Conservation (phyloP, 2,329 filamentous ascomycete genomes). For the Tolypocladium capitatum region DNA sequence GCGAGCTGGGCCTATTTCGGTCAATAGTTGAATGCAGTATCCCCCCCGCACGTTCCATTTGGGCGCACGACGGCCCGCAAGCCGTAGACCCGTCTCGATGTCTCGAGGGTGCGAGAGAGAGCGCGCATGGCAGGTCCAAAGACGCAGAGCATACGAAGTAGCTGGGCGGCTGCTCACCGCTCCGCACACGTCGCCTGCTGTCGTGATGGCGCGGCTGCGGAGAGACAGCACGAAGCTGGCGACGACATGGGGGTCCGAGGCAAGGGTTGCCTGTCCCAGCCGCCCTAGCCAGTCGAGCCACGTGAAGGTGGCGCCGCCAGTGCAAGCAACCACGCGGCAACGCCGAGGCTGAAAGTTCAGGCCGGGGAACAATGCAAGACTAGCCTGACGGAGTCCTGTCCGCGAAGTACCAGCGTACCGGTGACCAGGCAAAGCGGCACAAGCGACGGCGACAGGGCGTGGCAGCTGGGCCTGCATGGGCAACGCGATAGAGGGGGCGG, state of each 20-base stretch:
- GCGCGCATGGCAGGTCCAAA: neutral
- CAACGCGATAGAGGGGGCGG: too few relatives aligned
- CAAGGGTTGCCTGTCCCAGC: too few relatives aligned
- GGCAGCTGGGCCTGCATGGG: too few relatives aligned
- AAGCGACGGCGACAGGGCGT: neutral
- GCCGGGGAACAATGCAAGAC: neutral
- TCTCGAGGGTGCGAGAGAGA: neutral
- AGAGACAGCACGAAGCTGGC: neutral
- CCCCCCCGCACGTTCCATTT: neutral
- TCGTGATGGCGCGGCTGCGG: neutral
- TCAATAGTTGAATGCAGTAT: neutral
- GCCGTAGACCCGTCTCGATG: neutral
- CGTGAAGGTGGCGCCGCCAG: neutral
- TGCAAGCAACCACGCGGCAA: neutral
- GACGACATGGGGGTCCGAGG: too few relatives aligned
- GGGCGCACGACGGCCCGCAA: neutral
- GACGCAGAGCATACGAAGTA: too few relatives aligned
- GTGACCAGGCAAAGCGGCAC: too few relatives aligned
- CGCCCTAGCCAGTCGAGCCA: neutral
- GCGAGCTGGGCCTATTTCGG: neutral
- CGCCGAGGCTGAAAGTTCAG: conserved; percentile 7
- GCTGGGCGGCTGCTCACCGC: neutral
- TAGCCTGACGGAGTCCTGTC: too few relatives aligned
- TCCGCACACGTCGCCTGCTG: neutral
- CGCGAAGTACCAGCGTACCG: too few relatives aligned